phyloP scores from a whole-genome alignment of 305 asterid species.

The Rubia peregrina region DNA sequence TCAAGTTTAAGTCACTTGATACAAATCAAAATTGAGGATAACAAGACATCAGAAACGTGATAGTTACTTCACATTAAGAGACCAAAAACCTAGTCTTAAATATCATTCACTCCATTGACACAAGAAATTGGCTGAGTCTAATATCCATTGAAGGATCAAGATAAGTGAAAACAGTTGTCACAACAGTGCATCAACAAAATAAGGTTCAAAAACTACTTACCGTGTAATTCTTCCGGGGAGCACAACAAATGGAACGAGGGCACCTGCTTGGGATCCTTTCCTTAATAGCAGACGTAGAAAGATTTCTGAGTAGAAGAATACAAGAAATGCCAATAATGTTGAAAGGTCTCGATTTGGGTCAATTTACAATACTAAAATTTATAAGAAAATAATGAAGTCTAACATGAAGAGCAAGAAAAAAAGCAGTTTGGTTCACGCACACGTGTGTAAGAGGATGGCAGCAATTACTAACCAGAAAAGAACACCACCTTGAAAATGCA shows the following conservation, averaged over 20 bases:
- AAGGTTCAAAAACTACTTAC: constrained; percentile 1
- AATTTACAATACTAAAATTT: background rate
- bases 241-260: too few species aligned
- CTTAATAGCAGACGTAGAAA: too few species aligned
- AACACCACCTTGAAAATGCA: constrained; percentile 47
- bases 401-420: too few species aligned
- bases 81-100: background rate
- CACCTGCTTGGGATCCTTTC: too few species aligned
- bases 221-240: too few species aligned
- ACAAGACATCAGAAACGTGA: background rate
- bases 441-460: background rate
- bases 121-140: background rate
- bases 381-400: too few species aligned
- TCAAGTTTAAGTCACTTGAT: background rate
- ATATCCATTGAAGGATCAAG: background rate
- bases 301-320: background rate
- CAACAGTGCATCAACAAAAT: background rate
- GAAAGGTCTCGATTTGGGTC: background rate
- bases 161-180: background rate
- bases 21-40: background rate
- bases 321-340: background rate
- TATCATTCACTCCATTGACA: background rate
- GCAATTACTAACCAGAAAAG: constrained; percentile 18
- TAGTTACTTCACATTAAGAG: background rate
- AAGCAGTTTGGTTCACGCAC: background rate